phyloP scores from a whole-genome alignment of 2,329 filamentous ascomycete species.

The Cercospora berteroae region DNA sequence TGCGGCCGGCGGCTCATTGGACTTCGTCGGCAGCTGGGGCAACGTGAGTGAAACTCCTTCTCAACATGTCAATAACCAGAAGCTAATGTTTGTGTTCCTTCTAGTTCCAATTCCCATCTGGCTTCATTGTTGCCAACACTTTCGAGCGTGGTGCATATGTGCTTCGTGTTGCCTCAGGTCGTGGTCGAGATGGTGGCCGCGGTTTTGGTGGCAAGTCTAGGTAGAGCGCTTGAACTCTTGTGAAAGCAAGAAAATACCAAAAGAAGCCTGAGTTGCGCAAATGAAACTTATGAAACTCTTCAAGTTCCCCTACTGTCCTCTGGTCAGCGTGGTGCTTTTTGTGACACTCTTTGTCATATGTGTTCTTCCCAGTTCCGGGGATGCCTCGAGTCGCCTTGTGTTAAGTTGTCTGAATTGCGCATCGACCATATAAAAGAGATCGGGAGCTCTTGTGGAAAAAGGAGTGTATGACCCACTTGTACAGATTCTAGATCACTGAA shows the following conservation, averaged over 20 bases:
- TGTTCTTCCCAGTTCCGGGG: not conserved
- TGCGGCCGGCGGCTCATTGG: constrained; percentile 39
- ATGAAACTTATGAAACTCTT: not conserved
- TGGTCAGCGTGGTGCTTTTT: not conserved
- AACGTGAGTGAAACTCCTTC: constrained; percentile 22
- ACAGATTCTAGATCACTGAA: not conserved
- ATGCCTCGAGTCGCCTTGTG: not conserved
- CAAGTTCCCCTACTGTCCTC: not conserved
- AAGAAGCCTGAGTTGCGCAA: not conserved
- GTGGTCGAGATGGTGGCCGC: constrained; percentile 22
- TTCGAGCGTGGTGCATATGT: constrained; percentile 51
- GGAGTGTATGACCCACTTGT: not conserved
- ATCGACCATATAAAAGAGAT: not conserved
- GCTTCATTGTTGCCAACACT: constrained; percentile 52
- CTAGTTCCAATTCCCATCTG: constrained; percentile 50
- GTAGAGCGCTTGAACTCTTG: constrained; percentile 1
- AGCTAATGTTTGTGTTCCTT: not conserved
- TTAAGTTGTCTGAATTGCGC: not conserved
- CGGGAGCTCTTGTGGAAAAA: not conserved
- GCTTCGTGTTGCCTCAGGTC: constrained; percentile 23
- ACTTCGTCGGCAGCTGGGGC: constrained; percentile 47
- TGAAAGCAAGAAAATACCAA: not conserved
- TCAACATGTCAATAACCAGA: not conserved
- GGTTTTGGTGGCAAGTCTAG: constrained; percentile 26
- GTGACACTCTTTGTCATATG: not conserved